Percentiles rank a stretch among this genome's conserved stretches.
Conservation (phyloP, 306 rosid genomes). For the Acacia acuminata region DNA sequence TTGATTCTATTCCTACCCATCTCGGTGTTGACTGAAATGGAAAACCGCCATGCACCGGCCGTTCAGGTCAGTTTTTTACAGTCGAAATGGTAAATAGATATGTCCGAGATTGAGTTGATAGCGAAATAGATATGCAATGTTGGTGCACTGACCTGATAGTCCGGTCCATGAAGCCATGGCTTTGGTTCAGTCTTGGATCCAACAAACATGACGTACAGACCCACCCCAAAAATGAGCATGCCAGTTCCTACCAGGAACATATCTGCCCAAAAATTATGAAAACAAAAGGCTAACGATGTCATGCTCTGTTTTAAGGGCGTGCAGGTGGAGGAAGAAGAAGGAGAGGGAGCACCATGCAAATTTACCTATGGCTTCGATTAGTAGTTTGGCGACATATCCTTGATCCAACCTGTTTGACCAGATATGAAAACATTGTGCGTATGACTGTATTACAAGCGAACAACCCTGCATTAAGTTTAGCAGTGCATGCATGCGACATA, state of each 20-base stretch:
- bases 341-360: not conserved
- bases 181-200: slow-evolving; percentile 19
- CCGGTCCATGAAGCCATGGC: slow-evolving; percentile 10
- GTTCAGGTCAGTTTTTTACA: not conserved
- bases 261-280: slow-evolving; percentile 26
- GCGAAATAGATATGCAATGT: not conserved
- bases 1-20: slow-evolving; percentile 46
- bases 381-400: slow-evolving; percentile 39
- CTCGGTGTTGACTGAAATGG: slow-evolving; percentile 23
- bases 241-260: slow-evolving; percentile 50
- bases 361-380: slow-evolving; percentile 51
- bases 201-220: slow-evolving; percentile 49
- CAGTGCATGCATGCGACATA: not conserved
- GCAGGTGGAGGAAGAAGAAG: not conserved
- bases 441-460: slow-evolving; percentile 38
- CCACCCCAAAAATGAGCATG: slow-evolving; percentile 42
- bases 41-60: not conserved
- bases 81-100: not conserved
- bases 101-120: not conserved
- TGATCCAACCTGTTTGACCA: slow-evolving; percentile 36
- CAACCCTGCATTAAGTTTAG: slow-evolving; percentile 35
- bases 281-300: not conserved
- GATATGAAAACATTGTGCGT: slow-evolving; percentile 33
- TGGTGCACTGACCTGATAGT: slow-evolving; percentile 17
- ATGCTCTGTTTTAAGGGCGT: not conserved